Conservation (phyloP, 805 yeast genomes). For the Candida dajiaensis region DNA sequence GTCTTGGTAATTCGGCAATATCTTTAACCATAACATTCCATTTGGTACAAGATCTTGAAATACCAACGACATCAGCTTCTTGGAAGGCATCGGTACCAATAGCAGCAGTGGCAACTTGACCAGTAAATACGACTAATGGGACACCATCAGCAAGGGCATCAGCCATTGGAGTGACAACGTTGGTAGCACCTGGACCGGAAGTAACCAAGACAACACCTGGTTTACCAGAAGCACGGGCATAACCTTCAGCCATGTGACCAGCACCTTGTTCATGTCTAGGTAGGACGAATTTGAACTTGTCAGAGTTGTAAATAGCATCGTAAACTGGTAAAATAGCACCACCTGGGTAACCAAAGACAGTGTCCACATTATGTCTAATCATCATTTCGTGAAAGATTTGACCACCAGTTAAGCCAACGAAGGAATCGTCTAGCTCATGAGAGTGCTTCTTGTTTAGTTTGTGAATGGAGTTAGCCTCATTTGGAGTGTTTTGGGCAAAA, state of each 20-base stretch:
- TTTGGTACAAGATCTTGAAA: conserved; percentile 94
- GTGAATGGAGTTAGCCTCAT: neutral
- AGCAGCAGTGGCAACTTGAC: conserved; percentile 93
- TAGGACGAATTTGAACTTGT: conserved; percentile 80
- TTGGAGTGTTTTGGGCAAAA: conserved; percentile 17
- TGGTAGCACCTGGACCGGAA: conserved; percentile 99
- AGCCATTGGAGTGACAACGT: conserved; percentile 97
- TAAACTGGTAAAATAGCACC: conserved; percentile 98
- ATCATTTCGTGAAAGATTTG: conserved; percentile 99
- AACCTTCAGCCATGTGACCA: conserved; percentile 99
- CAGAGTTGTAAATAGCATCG: conserved; percentile 92
- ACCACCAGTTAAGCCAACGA: conserved; percentile 97
- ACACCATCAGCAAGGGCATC: conserved; percentile 97
- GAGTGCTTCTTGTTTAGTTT: conserved; percentile 2
- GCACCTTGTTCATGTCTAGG: conserved; percentile 99
- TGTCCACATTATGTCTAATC: conserved; percentile 92
- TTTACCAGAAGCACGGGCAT: conserved; percentile 90
- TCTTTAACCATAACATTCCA: conserved; percentile 99
- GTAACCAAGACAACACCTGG: conserved; percentile 98
- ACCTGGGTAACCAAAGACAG: conserved; percentile 96
- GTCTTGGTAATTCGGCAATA: conserved; percentile 88
- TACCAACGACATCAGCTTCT: conserved; percentile 97
- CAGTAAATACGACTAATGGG: conserved; percentile 93
- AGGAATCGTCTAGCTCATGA: conserved; percentile 64
- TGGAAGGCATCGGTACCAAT: conserved; percentile 99